Conservation (phyloP, 2,329 filamentous ascomycete genomes). For the Pleomassaria siparia region DNA sequence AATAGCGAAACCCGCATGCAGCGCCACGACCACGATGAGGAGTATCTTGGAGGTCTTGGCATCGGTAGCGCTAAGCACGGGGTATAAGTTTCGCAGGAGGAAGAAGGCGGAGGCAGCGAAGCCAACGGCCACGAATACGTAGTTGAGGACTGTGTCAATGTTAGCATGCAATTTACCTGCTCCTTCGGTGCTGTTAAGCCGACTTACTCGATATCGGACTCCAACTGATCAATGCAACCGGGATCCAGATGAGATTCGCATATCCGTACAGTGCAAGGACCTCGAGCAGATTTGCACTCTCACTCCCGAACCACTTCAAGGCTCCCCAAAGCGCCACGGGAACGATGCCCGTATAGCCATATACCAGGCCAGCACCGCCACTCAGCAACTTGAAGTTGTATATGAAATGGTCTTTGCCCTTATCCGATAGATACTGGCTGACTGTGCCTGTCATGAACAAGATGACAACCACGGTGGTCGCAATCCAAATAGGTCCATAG, state of each 20-base stretch:
- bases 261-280: constrained; percentile 97
- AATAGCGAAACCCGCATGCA: constrained; percentile 88
- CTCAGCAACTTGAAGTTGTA: constrained; percentile 91
- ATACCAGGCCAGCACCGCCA: constrained; percentile 87
- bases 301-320: constrained; percentile 92
- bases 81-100: constrained; percentile 52
- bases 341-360: constrained; percentile 84
- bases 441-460: constrained; percentile 95
- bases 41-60: constrained; percentile 87
- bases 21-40: constrained; percentile 76
- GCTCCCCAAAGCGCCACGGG: constrained; percentile 84
- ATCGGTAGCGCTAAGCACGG: constrained; percentile 90
- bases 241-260: constrained; percentile 95
- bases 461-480: constrained; percentile 94
- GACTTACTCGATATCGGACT: constrained; percentile 68
- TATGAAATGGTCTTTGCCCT: constrained; percentile 70
- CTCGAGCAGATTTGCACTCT: constrained; percentile 89
- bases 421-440: constrained; percentile 78
- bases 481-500: constrained; percentile 98
- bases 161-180: neutral
- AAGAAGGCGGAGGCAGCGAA: constrained; percentile 43
- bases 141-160: constrained; percentile 69
- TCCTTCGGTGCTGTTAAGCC: neutral
- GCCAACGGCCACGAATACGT: constrained; percentile 79
- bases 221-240: constrained; percentile 89